Evolutionary conservation across 176 grass and related monocot genomes (phyloP).

Genomic region (Cenchrus fungigraminus): DNA sequence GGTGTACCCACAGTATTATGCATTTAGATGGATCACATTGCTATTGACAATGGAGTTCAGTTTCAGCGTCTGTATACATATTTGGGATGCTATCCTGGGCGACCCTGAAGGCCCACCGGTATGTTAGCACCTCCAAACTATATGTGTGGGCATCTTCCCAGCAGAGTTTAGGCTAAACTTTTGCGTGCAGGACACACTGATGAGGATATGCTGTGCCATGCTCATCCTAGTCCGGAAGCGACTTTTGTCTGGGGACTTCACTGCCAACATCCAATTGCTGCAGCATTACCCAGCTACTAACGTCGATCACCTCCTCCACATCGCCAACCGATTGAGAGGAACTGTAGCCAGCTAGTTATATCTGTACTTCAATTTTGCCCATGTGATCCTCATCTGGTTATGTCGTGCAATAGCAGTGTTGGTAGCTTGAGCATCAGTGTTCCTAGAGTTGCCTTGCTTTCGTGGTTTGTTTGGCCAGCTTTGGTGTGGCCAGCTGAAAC

Average conservation of each 20-base stretch:
- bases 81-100: constrained; percentile 93
- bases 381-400: background rate
- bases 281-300: constrained; percentile 84
- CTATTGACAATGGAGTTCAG: constrained; percentile 89
- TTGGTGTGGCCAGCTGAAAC: background rate
- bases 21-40: constrained; percentile 97
- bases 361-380: constrained; percentile 30
- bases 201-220: constrained; percentile 95
- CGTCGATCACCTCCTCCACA: constrained; percentile 72
- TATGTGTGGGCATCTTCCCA: background rate
- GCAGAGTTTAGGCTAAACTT: background rate
- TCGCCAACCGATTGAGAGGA: constrained; percentile 73
- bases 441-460: background rate
- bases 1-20: constrained; percentile 95
- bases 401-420: background rate
- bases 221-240: constrained; percentile 67
- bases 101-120: constrained; percentile 80
- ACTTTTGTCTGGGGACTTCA: constrained; percentile 83
- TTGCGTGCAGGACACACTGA: constrained; percentile 73
- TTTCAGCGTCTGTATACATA: constrained; percentile 68
- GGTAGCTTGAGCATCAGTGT: constrained; percentile 23
- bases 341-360: constrained; percentile 44
- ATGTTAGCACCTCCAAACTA: constrained; percentile 14
- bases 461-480: background rate
- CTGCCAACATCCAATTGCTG: constrained; percentile 81